Conservation (phyloP, 768 basidiomycete species). For the Nevesoporus exiguus region DNA sequence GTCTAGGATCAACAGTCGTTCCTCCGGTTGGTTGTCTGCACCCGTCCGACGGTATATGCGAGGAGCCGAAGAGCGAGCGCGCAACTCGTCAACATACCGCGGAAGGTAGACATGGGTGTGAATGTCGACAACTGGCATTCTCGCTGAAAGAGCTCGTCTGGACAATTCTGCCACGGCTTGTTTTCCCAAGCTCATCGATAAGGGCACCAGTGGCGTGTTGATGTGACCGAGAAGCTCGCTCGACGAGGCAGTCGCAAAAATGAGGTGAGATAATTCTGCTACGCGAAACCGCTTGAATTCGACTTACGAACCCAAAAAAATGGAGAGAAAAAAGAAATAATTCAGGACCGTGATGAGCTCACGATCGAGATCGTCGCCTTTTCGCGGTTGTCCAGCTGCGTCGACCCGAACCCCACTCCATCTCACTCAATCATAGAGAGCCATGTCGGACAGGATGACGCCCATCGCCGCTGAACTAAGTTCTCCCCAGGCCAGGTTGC, state of each 20-base stretch:
- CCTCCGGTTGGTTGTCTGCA: slow-evolving; percentile 49
- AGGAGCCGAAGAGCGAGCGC: slow-evolving; percentile 60
- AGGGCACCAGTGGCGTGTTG: slow-evolving; percentile 12
- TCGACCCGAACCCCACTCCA: neutral
- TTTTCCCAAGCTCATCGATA: slow-evolving; percentile 30
- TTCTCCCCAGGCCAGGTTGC: slow-evolving; percentile 20
- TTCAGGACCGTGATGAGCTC: slow-evolving; percentile 7
- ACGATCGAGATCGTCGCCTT: neutral
- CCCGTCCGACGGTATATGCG: slow-evolving; percentile 53
- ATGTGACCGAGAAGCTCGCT: slow-evolving; percentile 13
- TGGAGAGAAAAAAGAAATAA: neutral
- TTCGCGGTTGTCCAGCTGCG: neutral
- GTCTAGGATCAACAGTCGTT: slow-evolving; percentile 74
- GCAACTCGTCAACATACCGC: slow-evolving; percentile 67
- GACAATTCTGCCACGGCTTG: slow-evolving; percentile 25
- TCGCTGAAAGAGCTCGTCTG: slow-evolving; percentile 17
- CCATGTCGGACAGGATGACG: slow-evolving; percentile 2
- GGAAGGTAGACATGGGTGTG: slow-evolving; percentile 88
- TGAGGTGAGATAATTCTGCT: slow-evolving; percentile 20
- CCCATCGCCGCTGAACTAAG: neutral
- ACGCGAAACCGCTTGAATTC: slow-evolving; percentile 8
- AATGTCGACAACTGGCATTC: slow-evolving; percentile 62
- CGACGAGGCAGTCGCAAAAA: neutral
- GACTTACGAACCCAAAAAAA: slow-evolving; percentile 11
- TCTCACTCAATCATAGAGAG: neutral